A percentile compares a stretch with the other conserved stretches of the same genome.
phyloP scores from a whole-genome alignment of 306 rosid species.

The Castanea mollissima region DNA sequence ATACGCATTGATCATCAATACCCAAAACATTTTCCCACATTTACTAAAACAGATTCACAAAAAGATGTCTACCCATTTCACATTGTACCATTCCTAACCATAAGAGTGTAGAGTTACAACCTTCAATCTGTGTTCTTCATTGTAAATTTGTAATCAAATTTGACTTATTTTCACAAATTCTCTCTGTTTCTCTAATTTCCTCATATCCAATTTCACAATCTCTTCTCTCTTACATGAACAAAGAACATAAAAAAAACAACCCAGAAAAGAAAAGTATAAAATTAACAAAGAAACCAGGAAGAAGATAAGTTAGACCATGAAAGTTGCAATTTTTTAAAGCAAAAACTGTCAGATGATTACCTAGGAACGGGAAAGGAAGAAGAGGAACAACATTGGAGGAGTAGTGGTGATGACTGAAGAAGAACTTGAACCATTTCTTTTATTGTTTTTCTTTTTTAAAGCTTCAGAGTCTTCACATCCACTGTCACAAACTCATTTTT shows the following conservation, averaged over 20 bases:
- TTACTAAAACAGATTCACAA: not conserved
- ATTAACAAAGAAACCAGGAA: not conserved
- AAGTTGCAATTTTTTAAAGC: not conserved
- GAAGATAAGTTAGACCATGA: not conserved
- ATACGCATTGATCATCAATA: not conserved
- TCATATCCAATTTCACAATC: not conserved
- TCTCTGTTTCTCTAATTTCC: not conserved
- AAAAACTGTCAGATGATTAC: constrained; percentile 20
- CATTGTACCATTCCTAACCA: not conserved
- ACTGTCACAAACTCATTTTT: no score
- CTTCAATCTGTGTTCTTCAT: not conserved
- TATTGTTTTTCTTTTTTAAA: not conserved
- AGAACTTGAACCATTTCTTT: constrained; percentile 59
- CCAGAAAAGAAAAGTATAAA: not conserved
- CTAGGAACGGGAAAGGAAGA: constrained; percentile 43
- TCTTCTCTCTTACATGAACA: not conserved
- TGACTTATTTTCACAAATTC: not conserved
- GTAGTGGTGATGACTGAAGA: constrained; percentile 45
- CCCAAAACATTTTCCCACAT: not conserved
- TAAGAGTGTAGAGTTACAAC: not conserved
- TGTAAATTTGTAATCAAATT: not conserved
- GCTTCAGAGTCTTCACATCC: not conserved
- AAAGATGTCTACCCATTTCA: not conserved
- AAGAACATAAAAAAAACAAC: not conserved
- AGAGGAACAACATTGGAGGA: constrained; percentile 25